Evolutionary conservation across 2,329 filamentous ascomycete genomes (phyloP).

Genomic region (Ilyonectria sp.): DNA sequence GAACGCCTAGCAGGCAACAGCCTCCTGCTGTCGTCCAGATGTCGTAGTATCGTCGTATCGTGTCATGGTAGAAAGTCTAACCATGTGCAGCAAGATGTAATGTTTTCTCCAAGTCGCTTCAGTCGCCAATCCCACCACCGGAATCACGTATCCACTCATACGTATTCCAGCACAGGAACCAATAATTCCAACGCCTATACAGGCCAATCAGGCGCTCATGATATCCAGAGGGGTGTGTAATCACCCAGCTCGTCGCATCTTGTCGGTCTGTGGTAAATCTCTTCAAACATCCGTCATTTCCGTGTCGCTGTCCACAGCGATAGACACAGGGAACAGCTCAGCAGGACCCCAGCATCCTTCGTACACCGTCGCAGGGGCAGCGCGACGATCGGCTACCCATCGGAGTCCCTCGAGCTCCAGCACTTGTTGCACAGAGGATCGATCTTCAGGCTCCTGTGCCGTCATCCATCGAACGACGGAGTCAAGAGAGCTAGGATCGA

Average conservation of each 20-base stretch:
- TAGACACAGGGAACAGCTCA: conserved; percentile 60
- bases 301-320: conserved; percentile 62
- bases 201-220: conserved; percentile 39
- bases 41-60: conserved; percentile 49
- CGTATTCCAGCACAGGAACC: conserved; percentile 44
- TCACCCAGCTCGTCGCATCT: conserved; percentile 28
- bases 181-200: conserved; percentile 37
- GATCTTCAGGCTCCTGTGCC: conserved; percentile 77
- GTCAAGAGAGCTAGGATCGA: conserved; percentile 83
- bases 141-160: conserved; percentile 38
- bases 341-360: conserved; percentile 96
- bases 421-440: conserved; percentile 83
- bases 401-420: conserved; percentile 80
- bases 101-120: conserved; percentile 29
- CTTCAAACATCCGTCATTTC: conserved; percentile 73
- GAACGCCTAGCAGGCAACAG: conserved; percentile 43
- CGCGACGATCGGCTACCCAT: conserved; percentile 84
- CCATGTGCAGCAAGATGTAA: conserved; percentile 37
- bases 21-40: conserved; percentile 42
- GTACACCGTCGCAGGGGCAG: conserved; percentile 92
- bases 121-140: conserved; percentile 34
- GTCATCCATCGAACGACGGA: conserved; percentile 92
- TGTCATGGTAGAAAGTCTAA: conserved; percentile 43
- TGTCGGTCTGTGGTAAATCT: not conserved
- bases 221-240: conserved; percentile 54